Evolutionary conservation across 2,329 filamentous ascomycete species (phyloP), one percentile per base, ranked within the genome.

Genomic region (Fusarium drepaniforme): DNA sequence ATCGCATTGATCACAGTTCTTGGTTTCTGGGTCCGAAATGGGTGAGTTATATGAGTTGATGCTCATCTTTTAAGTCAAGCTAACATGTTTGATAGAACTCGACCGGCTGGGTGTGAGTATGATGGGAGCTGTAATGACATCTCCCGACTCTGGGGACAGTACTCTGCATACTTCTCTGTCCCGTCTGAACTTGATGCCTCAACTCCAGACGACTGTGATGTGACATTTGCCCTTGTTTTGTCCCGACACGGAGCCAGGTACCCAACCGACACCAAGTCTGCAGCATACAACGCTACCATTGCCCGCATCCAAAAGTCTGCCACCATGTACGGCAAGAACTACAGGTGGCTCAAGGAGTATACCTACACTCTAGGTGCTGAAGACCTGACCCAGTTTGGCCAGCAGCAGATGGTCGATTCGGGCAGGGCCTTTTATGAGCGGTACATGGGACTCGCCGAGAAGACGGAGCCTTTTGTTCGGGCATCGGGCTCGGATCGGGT

Each of bases 171-270:
- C 84, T 98, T 94, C 83, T 89, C 92, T 1, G 92, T 96, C 0
- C 88, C 91, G 8, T 95, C 93, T 1, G 86, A 90, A 4, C 90
- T 94, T 61, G 85, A 90, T 18, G 77, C 87, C 8, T 85, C 86
- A 9, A 84, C 93, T 1, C 95, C 95, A 0, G 75, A 85, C 1
- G 87, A 86, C n/a, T 98, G 96, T 83, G 85, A 89, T 15, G 85
- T 96, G 76, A 96, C 92, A 4, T 96, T 97, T 82, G 96, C 89
- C 1, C 93, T 96, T 79, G 86, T 96, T 28, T 88, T 98, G 58
- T 95, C 94, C 25, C 91, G 96, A 3, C 96, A 98, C 81, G 96
- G 95, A 58, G 94, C 94, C 42, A 90, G 96, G 63, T 93, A 94
- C 80, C 96, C 96, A 1, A 97, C 95, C 0, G 79, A 84, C 13